Conservation (phyloP, 805 yeast species). For the Zygoascus biomembranicola region DNA sequence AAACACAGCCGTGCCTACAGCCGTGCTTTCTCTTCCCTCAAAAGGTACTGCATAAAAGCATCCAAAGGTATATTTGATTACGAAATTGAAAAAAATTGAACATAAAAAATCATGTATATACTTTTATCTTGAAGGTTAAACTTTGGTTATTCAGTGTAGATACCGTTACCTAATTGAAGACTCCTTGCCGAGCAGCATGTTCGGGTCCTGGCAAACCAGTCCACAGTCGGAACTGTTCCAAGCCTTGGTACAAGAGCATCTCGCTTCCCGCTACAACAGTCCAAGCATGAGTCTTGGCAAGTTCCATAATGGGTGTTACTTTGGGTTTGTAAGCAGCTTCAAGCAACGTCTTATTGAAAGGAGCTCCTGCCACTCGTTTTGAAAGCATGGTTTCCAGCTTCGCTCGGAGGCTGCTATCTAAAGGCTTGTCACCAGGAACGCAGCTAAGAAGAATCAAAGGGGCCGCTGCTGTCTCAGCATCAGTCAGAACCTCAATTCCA, state of each 20-base stretch:
- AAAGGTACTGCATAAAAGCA: too few relatives aligned
- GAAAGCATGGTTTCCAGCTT: conserved; percentile 28
- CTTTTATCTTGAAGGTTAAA: too few relatives aligned
- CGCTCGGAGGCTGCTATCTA: conserved; percentile 43
- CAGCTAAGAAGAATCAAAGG: conserved; percentile 66
- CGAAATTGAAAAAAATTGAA: too few relatives aligned
- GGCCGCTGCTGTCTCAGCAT: conserved; percentile 33
- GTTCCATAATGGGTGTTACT: conserved; percentile 75
- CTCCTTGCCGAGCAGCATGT: conserved; percentile 9
- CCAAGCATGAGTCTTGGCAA: conserved; percentile 66
- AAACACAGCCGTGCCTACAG: too few relatives aligned
- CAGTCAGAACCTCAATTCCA: conserved; percentile 51
- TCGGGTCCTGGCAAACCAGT: conserved; percentile 33
- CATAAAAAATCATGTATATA: too few relatives aligned
- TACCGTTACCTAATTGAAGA: background rate
- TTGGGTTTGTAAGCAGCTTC: conserved; percentile 95
- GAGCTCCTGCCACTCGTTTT: conserved; percentile 22
- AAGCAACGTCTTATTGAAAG: conserved; percentile 48
- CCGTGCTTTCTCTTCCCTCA: too few relatives aligned
- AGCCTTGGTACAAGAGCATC: conserved; percentile 90
- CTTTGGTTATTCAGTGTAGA: too few relatives aligned
- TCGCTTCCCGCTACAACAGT: conserved; percentile 83
- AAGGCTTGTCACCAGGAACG: conserved; percentile 72
- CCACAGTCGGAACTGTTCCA: conserved; percentile 75
- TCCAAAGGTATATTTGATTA: too few relatives aligned